Evolutionary conservation across 2,329 filamentous ascomycete genomes (phyloP).

Genomic region (Pseudonectria buxi): DNA sequence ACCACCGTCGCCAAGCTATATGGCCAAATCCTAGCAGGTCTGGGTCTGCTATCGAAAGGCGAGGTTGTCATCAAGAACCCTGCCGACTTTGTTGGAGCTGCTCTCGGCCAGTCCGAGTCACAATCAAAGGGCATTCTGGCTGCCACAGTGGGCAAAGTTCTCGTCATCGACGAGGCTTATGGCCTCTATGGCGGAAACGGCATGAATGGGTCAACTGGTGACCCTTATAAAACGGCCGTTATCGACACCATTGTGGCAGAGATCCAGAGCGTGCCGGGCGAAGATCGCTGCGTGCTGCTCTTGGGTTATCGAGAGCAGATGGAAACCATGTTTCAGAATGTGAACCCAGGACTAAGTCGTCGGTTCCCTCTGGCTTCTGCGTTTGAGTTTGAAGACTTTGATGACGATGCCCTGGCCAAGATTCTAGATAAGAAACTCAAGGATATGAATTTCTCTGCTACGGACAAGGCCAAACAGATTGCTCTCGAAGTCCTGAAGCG

Average conservation of each 20-base stretch:
- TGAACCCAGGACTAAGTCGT: constrained; percentile 62
- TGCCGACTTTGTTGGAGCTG: constrained; percentile 61
- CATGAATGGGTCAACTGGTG: constrained; percentile 9
- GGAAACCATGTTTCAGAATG: constrained; percentile 65
- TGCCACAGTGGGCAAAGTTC: constrained; percentile 61
- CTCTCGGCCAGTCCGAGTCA: constrained; percentile 60
- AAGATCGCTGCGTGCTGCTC: constrained; percentile 66
- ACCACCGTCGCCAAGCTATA: constrained; percentile 70
- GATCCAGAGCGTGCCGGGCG: constrained; percentile 61
- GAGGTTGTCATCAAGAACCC: constrained; percentile 70
- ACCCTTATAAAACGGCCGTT: constrained; percentile 54
- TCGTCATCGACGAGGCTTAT: constrained; percentile 78
- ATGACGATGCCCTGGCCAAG: constrained; percentile 44
- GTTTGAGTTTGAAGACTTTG: constrained; percentile 65
- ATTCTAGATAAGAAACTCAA: constrained; percentile 61
- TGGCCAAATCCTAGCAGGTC: constrained; percentile 57
- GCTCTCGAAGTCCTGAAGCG: constrained; percentile 54
- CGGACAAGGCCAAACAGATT: constrained; percentile 42
- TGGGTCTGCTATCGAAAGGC: constrained; percentile 61
- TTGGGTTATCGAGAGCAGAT: constrained; percentile 66
- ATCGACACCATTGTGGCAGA: constrained; percentile 71
- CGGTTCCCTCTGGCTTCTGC: constrained; percentile 59
- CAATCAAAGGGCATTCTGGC: constrained; percentile 67
- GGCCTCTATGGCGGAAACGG: constrained; percentile 44
- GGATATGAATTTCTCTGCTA: constrained; percentile 46